Evolutionary conservation across 495 filamentous ascomycete genomes (phyloP).

Genomic region (Penicillium roqueforti): DNA sequence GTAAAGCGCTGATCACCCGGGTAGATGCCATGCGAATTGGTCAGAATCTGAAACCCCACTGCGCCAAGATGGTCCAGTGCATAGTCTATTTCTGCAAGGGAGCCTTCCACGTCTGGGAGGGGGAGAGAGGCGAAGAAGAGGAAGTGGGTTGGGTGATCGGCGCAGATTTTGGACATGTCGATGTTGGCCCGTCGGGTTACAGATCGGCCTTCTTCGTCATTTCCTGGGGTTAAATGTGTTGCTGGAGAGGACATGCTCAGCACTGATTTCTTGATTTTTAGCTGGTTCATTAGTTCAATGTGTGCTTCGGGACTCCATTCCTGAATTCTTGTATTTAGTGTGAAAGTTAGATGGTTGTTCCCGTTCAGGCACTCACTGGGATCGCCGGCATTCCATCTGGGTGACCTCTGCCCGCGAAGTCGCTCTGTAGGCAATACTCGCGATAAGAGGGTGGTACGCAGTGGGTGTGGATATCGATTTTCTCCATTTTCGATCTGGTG

Average conservation of each 20-base stretch:
- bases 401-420: constrained; percentile 28
- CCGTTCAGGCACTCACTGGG: constrained; percentile 36
- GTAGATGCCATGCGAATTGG: constrained; percentile 49
- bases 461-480: constrained; percentile 38
- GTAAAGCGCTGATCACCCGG: constrained; percentile 43
- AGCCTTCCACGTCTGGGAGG: constrained; percentile 40
- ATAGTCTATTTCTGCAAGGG: constrained; percentile 42
- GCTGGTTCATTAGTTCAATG: constrained; percentile 42
- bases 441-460: constrained; percentile 34
- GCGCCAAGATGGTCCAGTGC: constrained; percentile 35
- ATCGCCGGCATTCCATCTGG: constrained; percentile 49
- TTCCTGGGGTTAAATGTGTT: constrained; percentile 36
- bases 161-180: constrained; percentile 37
- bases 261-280: constrained; percentile 47
- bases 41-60: constrained; percentile 48
- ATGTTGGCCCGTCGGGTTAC: constrained; percentile 38
- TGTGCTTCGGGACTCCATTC: constrained; percentile 43
- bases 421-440: constrained; percentile 28
- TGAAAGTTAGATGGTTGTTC: not conserved
- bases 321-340: constrained; percentile 11
- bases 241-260: constrained; percentile 50
- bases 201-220: constrained; percentile 24
- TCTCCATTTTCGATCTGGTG: constrained; percentile 13
- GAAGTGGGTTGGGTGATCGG: constrained; percentile 34
- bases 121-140: constrained; percentile 51